Evolutionary conservation across 306 rosid species (phyloP).

Genomic region (Acacia melanoxylon): DNA sequence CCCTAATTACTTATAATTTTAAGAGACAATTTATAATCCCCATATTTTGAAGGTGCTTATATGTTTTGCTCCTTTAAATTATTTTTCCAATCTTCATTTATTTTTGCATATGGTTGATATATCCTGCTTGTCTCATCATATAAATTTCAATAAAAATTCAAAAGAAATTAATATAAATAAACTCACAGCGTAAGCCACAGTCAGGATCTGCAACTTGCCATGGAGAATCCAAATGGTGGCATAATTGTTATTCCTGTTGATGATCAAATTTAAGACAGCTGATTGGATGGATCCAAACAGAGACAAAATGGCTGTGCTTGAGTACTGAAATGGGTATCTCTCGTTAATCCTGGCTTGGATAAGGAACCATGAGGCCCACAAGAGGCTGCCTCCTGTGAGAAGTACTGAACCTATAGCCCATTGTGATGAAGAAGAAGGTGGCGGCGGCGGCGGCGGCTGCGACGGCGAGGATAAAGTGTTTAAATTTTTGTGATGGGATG

Average conservation of each 20-base stretch:
- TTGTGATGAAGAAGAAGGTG: neutral
- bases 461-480: slow-evolving; percentile 20
- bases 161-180: too few species aligned
- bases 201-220: slow-evolving; percentile 60
- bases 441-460: slow-evolving; percentile 21
- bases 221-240: slow-evolving; percentile 53
- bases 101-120: too few species aligned
- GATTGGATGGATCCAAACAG: slow-evolving; percentile 75
- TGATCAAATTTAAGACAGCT: slow-evolving; percentile 49
- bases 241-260: slow-evolving; percentile 37
- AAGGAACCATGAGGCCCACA: slow-evolving; percentile 95
- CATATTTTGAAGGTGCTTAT: neutral
- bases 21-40: neutral
- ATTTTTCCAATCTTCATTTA: too few species aligned
- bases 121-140: neutral
- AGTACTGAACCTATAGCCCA: slow-evolving; percentile 69
- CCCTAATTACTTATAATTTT: neutral
- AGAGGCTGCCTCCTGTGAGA: slow-evolving; percentile 52
- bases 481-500: neutral
- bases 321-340: slow-evolving; percentile 68
- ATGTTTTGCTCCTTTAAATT: too few species aligned
- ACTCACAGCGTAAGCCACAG: slow-evolving; percentile 72
- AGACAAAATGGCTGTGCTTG: slow-evolving; percentile 79
- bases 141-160: too few species aligned
- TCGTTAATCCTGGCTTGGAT: slow-evolving; percentile 71